Evolutionary conservation across 2,329 filamentous ascomycete genomes (phyloP).

Genomic region (Blumeria hordei): DNA sequence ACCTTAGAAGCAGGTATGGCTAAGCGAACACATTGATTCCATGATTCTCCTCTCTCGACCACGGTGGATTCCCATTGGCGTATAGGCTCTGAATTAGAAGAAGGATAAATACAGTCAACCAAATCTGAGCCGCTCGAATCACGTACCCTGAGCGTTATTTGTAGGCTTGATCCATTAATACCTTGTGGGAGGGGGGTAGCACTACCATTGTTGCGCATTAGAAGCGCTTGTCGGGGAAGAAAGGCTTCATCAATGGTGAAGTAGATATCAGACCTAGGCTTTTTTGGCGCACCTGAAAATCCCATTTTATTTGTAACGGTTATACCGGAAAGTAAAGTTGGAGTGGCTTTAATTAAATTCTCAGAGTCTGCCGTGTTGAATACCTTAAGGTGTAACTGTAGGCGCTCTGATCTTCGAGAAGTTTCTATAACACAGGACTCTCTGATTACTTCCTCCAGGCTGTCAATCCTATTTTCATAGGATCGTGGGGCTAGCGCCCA

Average conservation of each 20-base stretch:
- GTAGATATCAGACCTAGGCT: constrained; percentile 82
- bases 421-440: constrained; percentile 54
- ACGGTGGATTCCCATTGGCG: constrained; percentile 79
- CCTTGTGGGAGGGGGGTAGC: constrained; percentile 43
- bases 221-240: constrained; percentile 49
- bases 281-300: constrained; percentile 77
- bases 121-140: constrained; percentile 56
- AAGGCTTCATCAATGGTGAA: constrained; percentile 58
- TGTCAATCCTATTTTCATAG: constrained; percentile 32
- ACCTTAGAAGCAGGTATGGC: constrained; percentile 62
- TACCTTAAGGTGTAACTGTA: constrained; percentile 57
- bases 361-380: constrained; percentile 63
- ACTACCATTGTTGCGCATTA: constrained; percentile 29
- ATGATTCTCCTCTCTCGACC: constrained; percentile 52
- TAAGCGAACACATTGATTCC: constrained; percentile 73
- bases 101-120: constrained; percentile 66
- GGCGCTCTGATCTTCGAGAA: constrained; percentile 45
- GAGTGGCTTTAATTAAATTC: constrained; percentile 58
- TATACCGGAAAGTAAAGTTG: constrained; percentile 64
- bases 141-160: constrained; percentile 74
- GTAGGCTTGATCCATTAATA: constrained; percentile 47
- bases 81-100: constrained; percentile 53
- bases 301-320: constrained; percentile 70
- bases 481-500: constrained; percentile 41
- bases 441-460: constrained; percentile 49